phyloP scores from a whole-genome alignment of 371 early-diverging fungal genomes.

The Mucor plumbeus region DNA sequence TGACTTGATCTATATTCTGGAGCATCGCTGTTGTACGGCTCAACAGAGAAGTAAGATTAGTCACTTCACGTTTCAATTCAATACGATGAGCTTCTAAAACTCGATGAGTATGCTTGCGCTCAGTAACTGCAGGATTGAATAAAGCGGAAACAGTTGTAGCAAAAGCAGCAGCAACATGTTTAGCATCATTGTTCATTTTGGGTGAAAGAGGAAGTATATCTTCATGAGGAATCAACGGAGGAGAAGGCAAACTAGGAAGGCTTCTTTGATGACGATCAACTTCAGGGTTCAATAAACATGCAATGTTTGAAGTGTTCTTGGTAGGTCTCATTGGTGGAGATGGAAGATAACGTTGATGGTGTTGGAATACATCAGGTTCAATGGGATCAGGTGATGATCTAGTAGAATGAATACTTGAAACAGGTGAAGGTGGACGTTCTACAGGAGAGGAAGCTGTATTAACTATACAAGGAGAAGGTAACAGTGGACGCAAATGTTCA shows the following conservation, averaged over 20 bases:
- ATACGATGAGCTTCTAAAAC: constrained; percentile 65
- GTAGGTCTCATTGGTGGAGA: constrained; percentile 50
- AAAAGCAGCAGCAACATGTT: constrained; percentile 30
- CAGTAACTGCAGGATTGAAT: constrained; percentile 35
- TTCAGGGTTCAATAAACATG: constrained; percentile 45
- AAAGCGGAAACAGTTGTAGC: constrained; percentile 20
- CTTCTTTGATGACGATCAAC: constrained; percentile 25
- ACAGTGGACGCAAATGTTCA: constrained; percentile 37
- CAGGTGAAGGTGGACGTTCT: constrained; percentile 1
- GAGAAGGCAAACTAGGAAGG: constrained; percentile 45
- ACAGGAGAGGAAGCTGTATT: background rate
- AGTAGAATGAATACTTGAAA: background rate
- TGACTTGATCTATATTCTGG: constrained; percentile 64
- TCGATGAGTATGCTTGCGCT: constrained; percentile 38
- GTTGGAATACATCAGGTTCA: constrained; percentile 43
- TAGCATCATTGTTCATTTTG: constrained; percentile 12
- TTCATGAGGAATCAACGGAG: constrained; percentile 43
- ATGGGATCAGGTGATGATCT: constrained; percentile 35
- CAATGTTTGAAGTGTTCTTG: constrained; percentile 25
- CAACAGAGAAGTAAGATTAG: constrained; percentile 61
- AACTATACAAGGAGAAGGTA: constrained; percentile 25
- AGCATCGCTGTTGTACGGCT: constrained; percentile 65
- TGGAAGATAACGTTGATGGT: constrained; percentile 36
- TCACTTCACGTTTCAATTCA: constrained; percentile 67
- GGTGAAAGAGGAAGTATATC: constrained; percentile 23